Evolutionary conservation across 2,329 filamentous ascomycete species (phyloP).

Genomic region (Colletotrichum orbiculare): DNA sequence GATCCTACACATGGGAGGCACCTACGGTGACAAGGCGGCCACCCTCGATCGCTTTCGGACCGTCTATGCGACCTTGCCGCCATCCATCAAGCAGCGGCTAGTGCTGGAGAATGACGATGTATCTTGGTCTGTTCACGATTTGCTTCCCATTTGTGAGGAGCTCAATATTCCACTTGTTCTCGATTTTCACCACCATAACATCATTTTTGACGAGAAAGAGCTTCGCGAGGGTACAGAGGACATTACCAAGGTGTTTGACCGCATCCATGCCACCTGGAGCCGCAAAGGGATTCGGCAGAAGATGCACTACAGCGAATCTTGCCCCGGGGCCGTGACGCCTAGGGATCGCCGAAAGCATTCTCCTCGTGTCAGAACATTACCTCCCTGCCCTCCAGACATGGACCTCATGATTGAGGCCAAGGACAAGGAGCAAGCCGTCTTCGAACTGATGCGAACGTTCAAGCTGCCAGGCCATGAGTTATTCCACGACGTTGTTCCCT

Average conservation of each 20-base stretch:
- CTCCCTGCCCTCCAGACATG: slow-evolving; percentile 85
- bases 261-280: slow-evolving; percentile 86
- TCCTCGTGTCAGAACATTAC: slow-evolving; percentile 80
- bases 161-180: slow-evolving; percentile 93
- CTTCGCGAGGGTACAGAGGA: slow-evolving; percentile 87
- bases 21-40: slow-evolving; percentile 86
- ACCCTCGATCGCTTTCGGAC: slow-evolving; percentile 82
- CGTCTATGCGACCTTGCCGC: slow-evolving; percentile 76
- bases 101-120: slow-evolving; percentile 97
- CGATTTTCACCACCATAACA: slow-evolving; percentile 96
- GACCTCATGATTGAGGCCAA: slow-evolving; percentile 99
- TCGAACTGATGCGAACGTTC: slow-evolving; percentile 91
- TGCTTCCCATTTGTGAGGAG: slow-evolving; percentile 90
- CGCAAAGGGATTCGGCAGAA: slow-evolving; percentile 89
- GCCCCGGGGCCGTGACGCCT: slow-evolving; percentile 78
- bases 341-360: slow-evolving; percentile 87
- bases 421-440: slow-evolving; percentile 96
- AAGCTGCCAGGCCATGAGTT: slow-evolving; percentile 82
- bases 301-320: slow-evolving; percentile 95
- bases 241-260: slow-evolving; percentile 77
- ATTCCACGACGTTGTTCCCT: slow-evolving; percentile 81
- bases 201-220: slow-evolving; percentile 79
- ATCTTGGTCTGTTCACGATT: slow-evolving; percentile 89
- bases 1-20: slow-evolving; percentile 93
- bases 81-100: slow-evolving; percentile 79